Percentiles rank a stretch among this genome's conserved stretches.
Conservation (phyloP, 495 filamentous ascomycete species). For the Tuber umbilicatum region DNA sequence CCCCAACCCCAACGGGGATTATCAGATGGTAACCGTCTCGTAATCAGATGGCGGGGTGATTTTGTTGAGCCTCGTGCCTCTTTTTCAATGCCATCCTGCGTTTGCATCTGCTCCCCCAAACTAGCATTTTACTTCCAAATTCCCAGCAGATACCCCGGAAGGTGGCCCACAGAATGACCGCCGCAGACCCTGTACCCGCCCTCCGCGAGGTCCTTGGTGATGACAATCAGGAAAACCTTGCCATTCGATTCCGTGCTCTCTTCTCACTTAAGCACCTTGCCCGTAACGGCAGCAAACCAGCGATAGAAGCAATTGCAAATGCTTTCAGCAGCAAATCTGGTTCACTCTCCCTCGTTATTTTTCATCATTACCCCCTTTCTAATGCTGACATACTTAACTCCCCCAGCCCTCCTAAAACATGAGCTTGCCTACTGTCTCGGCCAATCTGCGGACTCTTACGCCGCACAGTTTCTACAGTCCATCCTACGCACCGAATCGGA, state of each 20-base stretch:
- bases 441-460: conserved; percentile 69
- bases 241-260: conserved; percentile 87
- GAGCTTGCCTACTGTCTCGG: conserved; percentile 96
- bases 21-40: background rate
- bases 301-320: conserved; percentile 89
- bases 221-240: conserved; percentile 68
- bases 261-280: conserved; percentile 96
- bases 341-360: conserved; percentile 3
- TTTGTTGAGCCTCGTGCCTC: conserved; percentile 14
- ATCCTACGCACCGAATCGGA: conserved; percentile 73
- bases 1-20: conserved; percentile 12
- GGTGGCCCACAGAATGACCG: conserved; percentile 32
- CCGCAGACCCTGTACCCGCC: conserved; percentile 37
- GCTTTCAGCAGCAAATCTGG: conserved; percentile 75
- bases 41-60: conserved; percentile 38
- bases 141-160: background rate
- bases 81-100: background rate
- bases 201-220: conserved; percentile 71
- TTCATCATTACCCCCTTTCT: background rate
- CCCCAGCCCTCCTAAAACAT: conserved; percentile 53
- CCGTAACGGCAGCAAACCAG: conserved; percentile 58
- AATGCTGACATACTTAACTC: conserved; percentile 6
- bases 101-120: background rate
- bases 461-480: conserved; percentile 63
- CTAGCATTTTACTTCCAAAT: background rate